Percentiles rank a stretch among this genome's conserved stretches.
Evolutionary conservation across 768 basidiomycete species (phyloP).

Genomic region (Cystofilobasidium bisporidii): DNA sequence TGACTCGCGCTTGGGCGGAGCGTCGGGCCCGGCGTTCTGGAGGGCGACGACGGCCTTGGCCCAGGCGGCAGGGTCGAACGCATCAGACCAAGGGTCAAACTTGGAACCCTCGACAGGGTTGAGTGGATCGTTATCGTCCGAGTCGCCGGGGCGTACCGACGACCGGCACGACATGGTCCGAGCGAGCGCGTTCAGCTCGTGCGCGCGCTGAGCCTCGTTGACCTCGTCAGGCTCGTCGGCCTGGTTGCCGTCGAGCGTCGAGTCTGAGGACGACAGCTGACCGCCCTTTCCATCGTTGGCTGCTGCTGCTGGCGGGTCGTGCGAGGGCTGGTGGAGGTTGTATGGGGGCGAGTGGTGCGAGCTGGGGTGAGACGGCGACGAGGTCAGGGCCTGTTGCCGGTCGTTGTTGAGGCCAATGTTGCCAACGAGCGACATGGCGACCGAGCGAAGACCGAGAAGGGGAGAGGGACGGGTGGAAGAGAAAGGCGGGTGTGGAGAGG

Average conservation of each 20-base stretch:
- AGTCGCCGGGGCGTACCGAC: background rate
- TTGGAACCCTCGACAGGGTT: background rate
- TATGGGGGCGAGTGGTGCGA: too few species aligned
- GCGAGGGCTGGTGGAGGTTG: too few species aligned
- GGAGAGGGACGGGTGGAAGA: too few species aligned
- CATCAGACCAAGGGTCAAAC: background rate
- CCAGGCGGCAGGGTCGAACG: background rate
- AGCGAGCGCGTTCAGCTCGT: background rate
- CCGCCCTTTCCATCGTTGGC: too few species aligned
- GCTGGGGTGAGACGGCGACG: background rate
- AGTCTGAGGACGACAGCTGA: background rate
- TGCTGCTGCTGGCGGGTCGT: too few species aligned
- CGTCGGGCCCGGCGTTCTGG: background rate
- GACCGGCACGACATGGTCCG: background rate
- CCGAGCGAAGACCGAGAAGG: too few species aligned
- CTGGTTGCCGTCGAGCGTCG: background rate
- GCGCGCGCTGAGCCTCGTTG: background rate
- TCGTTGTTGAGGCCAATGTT: background rate
- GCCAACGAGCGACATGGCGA: too few species aligned
- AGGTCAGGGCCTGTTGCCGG: background rate
- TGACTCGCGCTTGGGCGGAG: conserved; percentile 20
- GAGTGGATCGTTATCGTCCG: background rate
- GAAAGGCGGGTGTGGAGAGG: too few species aligned
- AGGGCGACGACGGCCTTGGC: background rate
- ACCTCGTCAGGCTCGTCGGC: background rate